Conservation (phyloP, 2,329 filamentous ascomycete genomes). For the Phyllosticta ampelicida region DNA sequence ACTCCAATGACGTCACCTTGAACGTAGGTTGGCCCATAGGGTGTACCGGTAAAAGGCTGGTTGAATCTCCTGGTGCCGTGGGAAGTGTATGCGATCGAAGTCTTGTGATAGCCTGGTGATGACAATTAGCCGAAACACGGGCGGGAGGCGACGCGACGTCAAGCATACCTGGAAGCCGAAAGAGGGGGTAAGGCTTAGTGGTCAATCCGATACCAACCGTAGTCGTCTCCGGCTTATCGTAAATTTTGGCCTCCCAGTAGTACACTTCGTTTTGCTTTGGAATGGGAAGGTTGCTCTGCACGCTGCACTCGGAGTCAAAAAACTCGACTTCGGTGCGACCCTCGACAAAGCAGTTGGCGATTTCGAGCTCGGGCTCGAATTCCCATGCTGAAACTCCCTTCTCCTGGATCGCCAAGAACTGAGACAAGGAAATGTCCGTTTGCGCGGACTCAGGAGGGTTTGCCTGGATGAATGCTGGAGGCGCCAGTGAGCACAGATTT, state of each 20-base stretch:
- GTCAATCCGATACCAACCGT: slow-evolving; percentile 85
- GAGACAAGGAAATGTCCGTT: slow-evolving; percentile 93
- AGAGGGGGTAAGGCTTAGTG: slow-evolving; percentile 94
- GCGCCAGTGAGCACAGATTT: not conserved
- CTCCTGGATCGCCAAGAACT: slow-evolving; percentile 96
- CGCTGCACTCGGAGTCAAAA: slow-evolving; percentile 94
- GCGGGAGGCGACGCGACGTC: not conserved
- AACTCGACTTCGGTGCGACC: slow-evolving; percentile 95
- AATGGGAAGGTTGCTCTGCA: slow-evolving; percentile 91
- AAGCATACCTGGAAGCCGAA: slow-evolving; percentile 73
- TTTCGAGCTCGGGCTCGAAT: slow-evolving; percentile 97
- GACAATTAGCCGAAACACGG: slow-evolving; percentile 14
- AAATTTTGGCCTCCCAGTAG: slow-evolving; percentile 98
- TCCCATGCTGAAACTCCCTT: slow-evolving; percentile 99
- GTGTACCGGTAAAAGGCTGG: slow-evolving; percentile 72
- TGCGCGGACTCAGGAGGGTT: slow-evolving; percentile 92
- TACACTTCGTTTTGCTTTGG: slow-evolving; percentile 99
- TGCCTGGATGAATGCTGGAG: slow-evolving; percentile 75
- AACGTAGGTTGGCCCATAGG: slow-evolving; percentile 73
- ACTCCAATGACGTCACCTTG: slow-evolving; percentile 95
- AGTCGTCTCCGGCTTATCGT: slow-evolving; percentile 87
- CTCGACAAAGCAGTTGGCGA: slow-evolving; percentile 98
- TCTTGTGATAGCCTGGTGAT: slow-evolving; percentile 70
- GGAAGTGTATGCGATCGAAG: slow-evolving; percentile 84
- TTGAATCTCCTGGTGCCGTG: slow-evolving; percentile 80